These are phyloP conservation scores for Anisodus acutangulus DNA, from an alignment of 257 asterid species.

Conservation along the genomic window DNA sequence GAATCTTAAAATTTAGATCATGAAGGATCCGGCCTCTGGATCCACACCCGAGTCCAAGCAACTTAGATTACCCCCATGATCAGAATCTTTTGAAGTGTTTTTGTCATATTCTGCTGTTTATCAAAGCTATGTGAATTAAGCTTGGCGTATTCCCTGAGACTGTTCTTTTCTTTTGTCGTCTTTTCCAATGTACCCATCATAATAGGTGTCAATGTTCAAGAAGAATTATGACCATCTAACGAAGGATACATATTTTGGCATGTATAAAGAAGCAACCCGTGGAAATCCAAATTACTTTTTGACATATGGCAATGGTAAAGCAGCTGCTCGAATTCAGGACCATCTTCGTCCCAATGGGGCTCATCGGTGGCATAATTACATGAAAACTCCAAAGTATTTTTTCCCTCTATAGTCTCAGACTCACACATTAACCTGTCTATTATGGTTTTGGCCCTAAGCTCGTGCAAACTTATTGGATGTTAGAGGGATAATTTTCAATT, in stretches of 20 bases:
- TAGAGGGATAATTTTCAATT: conserved; percentile 10
- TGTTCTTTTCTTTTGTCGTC: conserved; percentile 8
- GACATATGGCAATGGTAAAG: conserved; percentile 71
- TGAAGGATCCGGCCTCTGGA: no score
- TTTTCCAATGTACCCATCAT: conserved; percentile 24
- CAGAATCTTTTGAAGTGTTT: neutral
- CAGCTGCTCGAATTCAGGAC: conserved; percentile 76
- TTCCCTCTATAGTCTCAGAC: neutral
- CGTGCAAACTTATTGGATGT: conserved; percentile 7
- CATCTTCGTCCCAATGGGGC: conserved; percentile 83
- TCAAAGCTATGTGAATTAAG: conserved; percentile 8
- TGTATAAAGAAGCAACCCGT: conserved; percentile 56
- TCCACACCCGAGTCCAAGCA: no score
- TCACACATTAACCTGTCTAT: neutral
- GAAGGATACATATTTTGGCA: conserved; percentile 53
- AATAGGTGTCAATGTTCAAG: conserved; percentile 74
- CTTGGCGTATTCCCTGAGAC: conserved; percentile 1
- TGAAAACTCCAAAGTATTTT: conserved; percentile 66
- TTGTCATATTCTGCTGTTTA: neutral
- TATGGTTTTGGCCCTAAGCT: neutral
- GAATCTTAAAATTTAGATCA: no score
- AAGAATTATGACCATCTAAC: conserved; percentile 65
- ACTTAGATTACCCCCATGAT: neutral
- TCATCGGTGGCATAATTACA: conserved; percentile 77
- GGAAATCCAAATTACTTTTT: conserved; percentile 68